These are phyloP conservation scores for Pseudocercospora pini-densiflorae DNA, from an alignment of 2,329 filamentous ascomycete genomes.

Conservation along the genomic window DNA sequence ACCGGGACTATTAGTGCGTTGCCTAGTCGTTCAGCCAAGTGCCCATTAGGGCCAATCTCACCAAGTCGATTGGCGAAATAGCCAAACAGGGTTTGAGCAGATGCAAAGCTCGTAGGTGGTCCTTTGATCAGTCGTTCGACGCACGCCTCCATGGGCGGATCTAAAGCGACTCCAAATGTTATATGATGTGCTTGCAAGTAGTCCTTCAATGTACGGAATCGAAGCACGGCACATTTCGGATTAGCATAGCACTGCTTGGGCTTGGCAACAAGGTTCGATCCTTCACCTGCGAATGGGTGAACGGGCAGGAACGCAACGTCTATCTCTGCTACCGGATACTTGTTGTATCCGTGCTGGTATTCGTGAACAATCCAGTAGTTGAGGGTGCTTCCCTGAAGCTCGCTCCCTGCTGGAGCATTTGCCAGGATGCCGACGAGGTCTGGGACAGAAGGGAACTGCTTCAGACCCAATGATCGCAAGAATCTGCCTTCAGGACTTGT, in stretches of 20 bases:
- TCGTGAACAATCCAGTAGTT: conserved; percentile 83
- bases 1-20: conserved; percentile 76
- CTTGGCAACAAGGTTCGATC: conserved; percentile 60
- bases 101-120: conserved; percentile 69
- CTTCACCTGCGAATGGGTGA: conserved; percentile 67
- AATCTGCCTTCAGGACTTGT: conserved; percentile 75
- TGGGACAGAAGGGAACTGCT: conserved; percentile 69
- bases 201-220: conserved; percentile 75
- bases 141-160: conserved; percentile 80
- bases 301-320: conserved; percentile 66
- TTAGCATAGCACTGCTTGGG: conserved; percentile 85
- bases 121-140: conserved; percentile 72
- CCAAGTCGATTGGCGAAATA: conserved; percentile 80
- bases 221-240: conserved; percentile 73
- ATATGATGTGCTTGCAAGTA: conserved; percentile 80
- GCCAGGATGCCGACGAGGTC: conserved; percentile 82
- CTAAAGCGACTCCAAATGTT: conserved; percentile 82
- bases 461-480: conserved; percentile 72
- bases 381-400: conserved; percentile 72
- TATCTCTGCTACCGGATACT: conserved; percentile 61
- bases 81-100: conserved; percentile 74
- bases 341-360: conserved; percentile 74
- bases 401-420: conserved; percentile 58
- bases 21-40: conserved; percentile 64
- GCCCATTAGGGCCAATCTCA: conserved; percentile 66